Evolutionary conservation across 1,284 basidiomycete genomes (phyloP), one percentile per base, ranked within the genome.

Genomic region (Rhodotorula sp.): DNA sequence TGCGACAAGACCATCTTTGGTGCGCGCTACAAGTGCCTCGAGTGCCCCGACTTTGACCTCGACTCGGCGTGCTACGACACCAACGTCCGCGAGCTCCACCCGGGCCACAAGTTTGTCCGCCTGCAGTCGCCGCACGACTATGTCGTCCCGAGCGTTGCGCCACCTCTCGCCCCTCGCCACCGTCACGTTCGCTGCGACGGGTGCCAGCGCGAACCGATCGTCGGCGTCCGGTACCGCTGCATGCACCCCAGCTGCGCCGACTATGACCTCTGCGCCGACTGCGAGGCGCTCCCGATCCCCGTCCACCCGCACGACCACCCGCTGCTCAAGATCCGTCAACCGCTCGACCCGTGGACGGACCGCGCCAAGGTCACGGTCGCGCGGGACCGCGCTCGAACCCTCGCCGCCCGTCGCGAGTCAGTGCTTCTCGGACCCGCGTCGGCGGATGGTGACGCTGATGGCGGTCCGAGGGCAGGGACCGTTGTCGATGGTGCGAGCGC

Each of bases 1-100:
- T 93, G 91, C 80, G 74, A 79, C 19, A 82, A 83, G 65, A 79
- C 80, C 7, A 89, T 93, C 68, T 77, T 77, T 45, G 90, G 90
- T 3, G 79, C 85, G 49, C 86, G 91, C 31, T 92, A 87, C 82
- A 93, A 93, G 85, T 79, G 79, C 63, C 64, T 72, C 56, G 49
- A 70, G 15, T 76, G 75, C 68, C 68, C 70, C 45, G 75, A 76
- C 57, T 69, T 28, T 31, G 74, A 76, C 31, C 18, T 55, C 23
- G 67, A 67, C 68, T 15, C 14, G 10, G 23, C 48, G 18, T 76
- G 74, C 72, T 45, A 58, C 49, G 7, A 15, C 26, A 45, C 18
- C 12, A 10, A n/a, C 62, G 34, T 65, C 45, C n/a, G 47, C 18
- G 34, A 38, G 45, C 23, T 69, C n/a, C 77, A 78, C 56, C 77